A percentile compares a stretch with the other conserved stretches of the same genome.
phyloP scores from a whole-genome alignment of 805 yeast genomes.

The Candida easanensis region DNA sequence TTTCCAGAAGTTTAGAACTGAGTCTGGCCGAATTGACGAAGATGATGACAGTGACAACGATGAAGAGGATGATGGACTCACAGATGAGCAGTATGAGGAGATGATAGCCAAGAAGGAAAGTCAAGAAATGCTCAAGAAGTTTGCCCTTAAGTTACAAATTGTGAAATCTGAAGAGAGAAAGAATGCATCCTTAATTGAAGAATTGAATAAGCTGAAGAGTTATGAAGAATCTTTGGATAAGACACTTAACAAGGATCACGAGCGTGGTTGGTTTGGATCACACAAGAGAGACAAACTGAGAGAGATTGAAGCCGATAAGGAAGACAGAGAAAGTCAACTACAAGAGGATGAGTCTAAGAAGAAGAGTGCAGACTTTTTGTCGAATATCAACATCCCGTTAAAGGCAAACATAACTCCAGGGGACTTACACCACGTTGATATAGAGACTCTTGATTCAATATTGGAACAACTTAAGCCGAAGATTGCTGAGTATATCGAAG shows the following conservation, averaged over 20 bases:
- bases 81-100: constrained; percentile 33
- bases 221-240: constrained; percentile 41
- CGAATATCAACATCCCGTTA: constrained; percentile 19
- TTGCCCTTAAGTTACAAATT: constrained; percentile 18
- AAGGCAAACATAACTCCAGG: constrained; percentile 20
- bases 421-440: constrained; percentile 7
- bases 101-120: constrained; percentile 26
- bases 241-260: constrained; percentile 19
- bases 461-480: constrained; percentile 32
- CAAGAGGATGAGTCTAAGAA: constrained; percentile 22
- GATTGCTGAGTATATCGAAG: constrained; percentile 44
- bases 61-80: constrained; percentile 27
- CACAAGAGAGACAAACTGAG: constrained; percentile 22
- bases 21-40: constrained; percentile 20
- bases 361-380: constrained; percentile 18
- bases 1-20: constrained; percentile 37
- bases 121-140: constrained; percentile 20
- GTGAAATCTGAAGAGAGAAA: constrained; percentile 14
- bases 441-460: constrained; percentile 15
- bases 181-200: constrained; percentile 21
- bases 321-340: constrained; percentile 37
- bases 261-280: constrained; percentile 18
- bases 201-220: constrained; percentile 24
- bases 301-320: constrained; percentile 44
- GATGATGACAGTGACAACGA: constrained; percentile 24